Evolutionary conservation across 305 asterid species (phyloP), one percentile per base, ranked within the genome.

Genomic region (Petunia hybrid): DNA sequence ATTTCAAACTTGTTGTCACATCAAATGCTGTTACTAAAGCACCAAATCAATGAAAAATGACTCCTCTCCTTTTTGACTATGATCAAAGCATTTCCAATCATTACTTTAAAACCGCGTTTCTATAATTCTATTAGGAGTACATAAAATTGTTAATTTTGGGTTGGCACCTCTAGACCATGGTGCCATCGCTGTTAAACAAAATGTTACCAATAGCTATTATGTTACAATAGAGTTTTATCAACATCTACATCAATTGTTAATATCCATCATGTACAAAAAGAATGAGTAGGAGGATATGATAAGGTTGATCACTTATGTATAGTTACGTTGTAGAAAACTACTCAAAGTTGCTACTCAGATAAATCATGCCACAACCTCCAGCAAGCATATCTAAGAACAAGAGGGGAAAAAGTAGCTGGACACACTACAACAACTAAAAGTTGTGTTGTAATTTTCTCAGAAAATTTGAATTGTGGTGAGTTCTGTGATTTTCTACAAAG

Each of bases 41-140:
- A 70, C 60, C 61, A 46, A 70, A 70, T 45, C 53, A 70, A 31
- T 9, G 59, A 70, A 71, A 31, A 16, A 46, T 48, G 35, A 9
- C 6, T 71, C 12, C 6, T 46, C 8, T 71, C 35, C 61, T 46
- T 5, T 71, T 71, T 31, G 1, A 31, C 31, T 46, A 46, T 8
- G 4, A 46, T 45, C 31, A 31, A 31, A 2, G 35, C 43, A 46
- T 70, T 70, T 70, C 1, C 60, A 46, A 9, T 46, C 12, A 70
- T 22, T 46, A 22, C 41, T 61, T 61, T 5, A n/a, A 9, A 63
- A 62, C 42, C 42, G 41, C n/a, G 41, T 62, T 62, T 62, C 68
- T 31, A 31, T 62, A 31, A 71, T 16, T 3, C 14, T 22, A 22
- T 22, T 22, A 22, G 31, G 31, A 22, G 31, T 22, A 22, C 39